These are phyloP conservation scores for Peronospora belbahrii DNA, from an alignment of 352 stramenopile species.

Conservation along the genomic window DNA sequence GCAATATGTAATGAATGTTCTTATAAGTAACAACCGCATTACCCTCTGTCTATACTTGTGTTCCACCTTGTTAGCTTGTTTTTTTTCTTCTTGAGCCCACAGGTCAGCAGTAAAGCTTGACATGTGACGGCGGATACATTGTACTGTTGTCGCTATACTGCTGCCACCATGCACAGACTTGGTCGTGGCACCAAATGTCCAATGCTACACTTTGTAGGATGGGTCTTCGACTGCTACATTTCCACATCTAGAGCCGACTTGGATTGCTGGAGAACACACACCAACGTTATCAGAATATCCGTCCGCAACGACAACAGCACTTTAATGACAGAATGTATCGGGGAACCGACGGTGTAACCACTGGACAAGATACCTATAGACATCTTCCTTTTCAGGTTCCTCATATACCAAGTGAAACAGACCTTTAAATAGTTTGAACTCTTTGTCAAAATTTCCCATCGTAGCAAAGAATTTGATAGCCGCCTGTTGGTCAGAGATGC, in stretches of 20 bases:
- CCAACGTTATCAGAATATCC: background rate
- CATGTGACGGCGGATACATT: background rate
- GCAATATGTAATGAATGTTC: too few relatives aligned
- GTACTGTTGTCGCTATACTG: background rate
- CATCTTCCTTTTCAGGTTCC: conserved; percentile 42
- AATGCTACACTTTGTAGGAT: background rate
- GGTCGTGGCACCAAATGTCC: too few relatives aligned
- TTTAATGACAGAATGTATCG: too few relatives aligned
- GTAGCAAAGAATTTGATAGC: conserved; percentile 36
- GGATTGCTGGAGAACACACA: too few relatives aligned
- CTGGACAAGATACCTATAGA: conserved; percentile 34
- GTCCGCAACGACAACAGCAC: too few relatives aligned
- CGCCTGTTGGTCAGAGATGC: conserved; percentile 34
- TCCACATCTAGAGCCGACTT: too few relatives aligned
- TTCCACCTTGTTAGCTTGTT: too few relatives aligned
- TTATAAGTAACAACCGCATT: too few relatives aligned
- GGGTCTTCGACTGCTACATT: background rate
- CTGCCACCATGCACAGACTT: too few relatives aligned
- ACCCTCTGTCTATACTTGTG: too few relatives aligned
- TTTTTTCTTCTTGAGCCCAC: background rate
- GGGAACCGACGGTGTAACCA: conserved; percentile 32
- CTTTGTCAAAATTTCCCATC: conserved; percentile 47
- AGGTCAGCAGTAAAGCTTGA: background rate
- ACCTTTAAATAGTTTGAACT: conserved; percentile 50
- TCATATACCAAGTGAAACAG: conserved; percentile 54